Evolutionary conservation across 176 grass and related monocot species (phyloP).

Genomic region (Carex kokanica): DNA sequence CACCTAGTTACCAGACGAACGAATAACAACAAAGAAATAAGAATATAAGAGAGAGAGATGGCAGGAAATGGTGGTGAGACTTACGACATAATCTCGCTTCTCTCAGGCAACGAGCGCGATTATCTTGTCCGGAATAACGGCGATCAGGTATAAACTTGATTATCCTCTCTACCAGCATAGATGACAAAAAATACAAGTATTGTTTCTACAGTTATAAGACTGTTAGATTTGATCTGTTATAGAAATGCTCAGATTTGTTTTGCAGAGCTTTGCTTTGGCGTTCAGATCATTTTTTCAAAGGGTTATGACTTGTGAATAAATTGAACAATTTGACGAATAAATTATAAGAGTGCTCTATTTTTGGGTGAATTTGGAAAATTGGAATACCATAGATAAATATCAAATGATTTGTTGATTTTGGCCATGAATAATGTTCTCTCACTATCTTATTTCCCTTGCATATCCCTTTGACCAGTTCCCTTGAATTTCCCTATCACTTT

Average conservation of each 20-base stretch:
- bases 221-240: neutral
- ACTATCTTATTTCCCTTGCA: neutral
- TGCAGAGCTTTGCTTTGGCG: neutral
- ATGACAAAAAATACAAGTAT: too few relatives aligned
- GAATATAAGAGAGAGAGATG: neutral
- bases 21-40: neutral
- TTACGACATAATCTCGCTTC: slow-evolving; percentile 20
- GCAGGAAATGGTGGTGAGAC: slow-evolving; percentile 17
- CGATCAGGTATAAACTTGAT: slow-evolving; percentile 15
- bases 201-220: too few relatives aligned
- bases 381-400: neutral
- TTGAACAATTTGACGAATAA: neutral
- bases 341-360: neutral
- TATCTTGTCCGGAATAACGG: slow-evolving; percentile 19
- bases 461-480: neutral
- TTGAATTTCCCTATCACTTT: neutral
- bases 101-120: slow-evolving; percentile 5
- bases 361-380: neutral
- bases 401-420: neutral
- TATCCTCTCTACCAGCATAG: neutral
- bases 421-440: neutral
- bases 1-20: neutral
- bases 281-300: neutral
- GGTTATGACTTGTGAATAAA: neutral
- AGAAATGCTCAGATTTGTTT: neutral